Evolutionary conservation across 768 basidiomycete genomes (phyloP).

Genomic region (Amanita muscaria): DNA sequence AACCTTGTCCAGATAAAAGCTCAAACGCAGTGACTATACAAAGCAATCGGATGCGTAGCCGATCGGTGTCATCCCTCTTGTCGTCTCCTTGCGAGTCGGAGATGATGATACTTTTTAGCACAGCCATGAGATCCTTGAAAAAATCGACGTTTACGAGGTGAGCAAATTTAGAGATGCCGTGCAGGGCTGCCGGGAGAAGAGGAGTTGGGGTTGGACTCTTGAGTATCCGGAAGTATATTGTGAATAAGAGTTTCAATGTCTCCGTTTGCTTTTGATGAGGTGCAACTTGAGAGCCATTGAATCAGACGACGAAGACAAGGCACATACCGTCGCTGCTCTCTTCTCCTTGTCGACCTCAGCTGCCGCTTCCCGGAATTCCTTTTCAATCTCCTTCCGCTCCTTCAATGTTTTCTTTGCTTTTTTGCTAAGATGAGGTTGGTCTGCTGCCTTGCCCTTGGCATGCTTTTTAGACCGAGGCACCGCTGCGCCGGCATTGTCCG

Average conservation of each 20-base stretch:
- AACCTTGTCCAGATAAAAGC: constrained; percentile 89
- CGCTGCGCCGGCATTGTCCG: constrained; percentile 39
- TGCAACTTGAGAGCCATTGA: constrained; percentile 6
- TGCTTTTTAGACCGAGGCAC: constrained; percentile 31
- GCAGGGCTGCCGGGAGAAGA: constrained; percentile 78
- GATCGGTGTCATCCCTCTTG: constrained; percentile 22
- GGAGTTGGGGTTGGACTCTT: constrained; percentile 76
- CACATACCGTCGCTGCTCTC: constrained; percentile 66
- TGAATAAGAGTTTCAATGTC: constrained; percentile 94
- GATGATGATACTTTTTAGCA: constrained; percentile 69
- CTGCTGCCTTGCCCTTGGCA: constrained; percentile 50
- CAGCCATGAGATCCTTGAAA: constrained; percentile 89
- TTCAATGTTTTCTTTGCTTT: constrained; percentile 79
- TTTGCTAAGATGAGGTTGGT: constrained; percentile 80
- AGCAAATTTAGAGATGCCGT: constrained; percentile 88
- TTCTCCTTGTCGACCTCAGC: constrained; percentile 92
- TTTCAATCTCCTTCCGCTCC: constrained; percentile 84
- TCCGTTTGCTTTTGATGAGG: constrained; percentile 78
- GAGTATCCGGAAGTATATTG: constrained; percentile 91
- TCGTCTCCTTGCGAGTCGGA: constrained; percentile 34
- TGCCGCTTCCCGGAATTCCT: constrained; percentile 90
- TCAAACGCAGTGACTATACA: constrained; percentile 98
- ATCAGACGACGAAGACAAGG: background rate
- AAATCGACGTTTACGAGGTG: constrained; percentile 98
- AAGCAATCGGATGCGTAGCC: constrained; percentile 54